Evolutionary conservation across 768 basidiomycete species (phyloP), one percentile per base, ranked within the genome.

Genomic region (Cytidiella melzeri): DNA sequence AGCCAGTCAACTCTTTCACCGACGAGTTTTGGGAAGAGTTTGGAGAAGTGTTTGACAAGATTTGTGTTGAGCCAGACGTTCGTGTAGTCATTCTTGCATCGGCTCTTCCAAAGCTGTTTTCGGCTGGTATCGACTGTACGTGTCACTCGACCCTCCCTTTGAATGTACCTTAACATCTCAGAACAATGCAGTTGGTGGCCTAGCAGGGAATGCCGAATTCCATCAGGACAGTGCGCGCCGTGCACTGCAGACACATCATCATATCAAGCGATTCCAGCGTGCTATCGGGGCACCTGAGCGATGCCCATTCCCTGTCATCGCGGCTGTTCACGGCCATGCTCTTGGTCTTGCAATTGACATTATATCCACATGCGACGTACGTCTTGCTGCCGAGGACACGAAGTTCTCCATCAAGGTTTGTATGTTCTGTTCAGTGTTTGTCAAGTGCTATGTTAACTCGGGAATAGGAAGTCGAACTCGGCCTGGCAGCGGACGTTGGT

Each of bases 401-500:
- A 60, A 60, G 1, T 90, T 93, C 61, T 72, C 78, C 5, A 85
- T 95, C 68, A 87, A 90, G 69, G 90, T 83, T 39, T 43, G 73
- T 52, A 1, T 41, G 23, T 34, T 20, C 11, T 47, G 21, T 24
- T n/a, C 39, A 39, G 12, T 41, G 1, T 19, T 34, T 54, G 42
- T 46, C 20, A 34, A 25, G 20, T 2, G 5, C 38, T 24, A 5
- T 12, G 27, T 25, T 4, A 30, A 21, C 13, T 41, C n/a, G n/a
- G 7, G 19, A 39, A 11, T 59, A 91, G 88, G 89, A 94, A 73
- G 83, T 91, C 2, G 87, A 92, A 59, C 75, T 92, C 21, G 92
- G 87, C 0, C 71, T 95, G 0, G 92, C 92, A 2, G 84, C 92
- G 0, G 92, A 94, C 61, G 82, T 93, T 36, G 93, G 93, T 0